These are phyloP conservation scores for Vachellia pachyceras DNA, from an alignment of 306 rosid species.

Conservation along the genomic window DNA sequence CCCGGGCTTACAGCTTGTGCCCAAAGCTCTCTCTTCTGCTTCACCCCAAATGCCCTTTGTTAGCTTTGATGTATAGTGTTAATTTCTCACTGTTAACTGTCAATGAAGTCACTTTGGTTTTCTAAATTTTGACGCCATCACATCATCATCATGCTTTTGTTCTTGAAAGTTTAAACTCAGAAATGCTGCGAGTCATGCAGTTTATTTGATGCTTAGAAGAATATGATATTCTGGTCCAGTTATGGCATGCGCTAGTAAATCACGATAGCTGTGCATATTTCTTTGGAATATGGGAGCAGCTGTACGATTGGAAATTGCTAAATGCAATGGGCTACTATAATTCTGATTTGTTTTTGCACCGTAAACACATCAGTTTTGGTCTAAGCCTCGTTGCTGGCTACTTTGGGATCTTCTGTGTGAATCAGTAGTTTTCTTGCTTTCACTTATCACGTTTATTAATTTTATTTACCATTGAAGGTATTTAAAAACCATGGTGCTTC, in stretches of 20 bases:
- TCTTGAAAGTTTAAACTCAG: neutral
- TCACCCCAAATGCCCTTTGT: neutral
- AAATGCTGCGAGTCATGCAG: neutral
- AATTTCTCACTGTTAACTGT: neutral
- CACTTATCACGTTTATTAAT: conserved; percentile 28
- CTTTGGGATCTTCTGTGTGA: conserved; percentile 1
- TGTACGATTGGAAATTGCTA: conserved; percentile 8
- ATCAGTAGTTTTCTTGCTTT: neutral
- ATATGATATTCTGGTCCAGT: neutral
- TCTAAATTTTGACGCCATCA: neutral
- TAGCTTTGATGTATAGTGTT: neutral
- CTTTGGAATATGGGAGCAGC: conserved; percentile 14
- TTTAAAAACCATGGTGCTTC: conserved; percentile 88
- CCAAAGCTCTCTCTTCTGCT: neutral
- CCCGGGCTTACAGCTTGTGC: neutral
- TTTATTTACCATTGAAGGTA: conserved; percentile 51
- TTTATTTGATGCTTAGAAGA: neutral
- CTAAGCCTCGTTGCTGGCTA: neutral
- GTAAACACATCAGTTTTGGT: neutral
- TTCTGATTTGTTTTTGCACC: neutral
- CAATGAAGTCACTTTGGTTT: neutral
- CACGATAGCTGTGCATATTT: neutral
- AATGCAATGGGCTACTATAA: conserved; percentile 5
- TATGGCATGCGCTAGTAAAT: conserved; percentile 3
- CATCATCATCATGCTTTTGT: neutral